A percentile compares a stretch with the other conserved stretches of the same genome.
phyloP scores from a whole-genome alignment of 2,329 filamentous ascomycete species.

The Aspergillus quadrilineatus region DNA sequence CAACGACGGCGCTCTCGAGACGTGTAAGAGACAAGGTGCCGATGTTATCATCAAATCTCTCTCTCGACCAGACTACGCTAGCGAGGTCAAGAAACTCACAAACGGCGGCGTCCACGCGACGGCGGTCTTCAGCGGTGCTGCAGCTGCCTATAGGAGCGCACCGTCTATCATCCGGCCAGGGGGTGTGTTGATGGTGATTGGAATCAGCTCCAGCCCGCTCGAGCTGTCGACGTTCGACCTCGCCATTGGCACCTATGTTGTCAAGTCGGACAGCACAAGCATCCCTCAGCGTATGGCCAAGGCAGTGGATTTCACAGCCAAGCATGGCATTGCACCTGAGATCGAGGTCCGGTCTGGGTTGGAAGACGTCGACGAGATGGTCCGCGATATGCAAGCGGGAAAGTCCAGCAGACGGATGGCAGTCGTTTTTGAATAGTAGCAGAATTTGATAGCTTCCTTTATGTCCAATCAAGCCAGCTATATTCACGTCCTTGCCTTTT shows the following conservation, averaged over 20 bases:
- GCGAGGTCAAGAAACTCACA: not conserved
- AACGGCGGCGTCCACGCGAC: constrained; percentile 8
- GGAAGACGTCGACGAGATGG: constrained; percentile 1
- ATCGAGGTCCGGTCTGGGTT: not conserved
- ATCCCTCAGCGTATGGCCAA: not conserved
- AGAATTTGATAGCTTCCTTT: not conserved
- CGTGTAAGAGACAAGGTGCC: constrained; percentile 1
- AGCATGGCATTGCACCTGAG: constrained; percentile 6
- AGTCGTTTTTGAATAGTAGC: constrained; percentile 31
- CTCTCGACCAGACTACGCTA: not conserved
- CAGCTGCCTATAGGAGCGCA: constrained; percentile 2
- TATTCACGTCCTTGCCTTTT: too few relatives aligned
- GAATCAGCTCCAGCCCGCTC: not conserved
- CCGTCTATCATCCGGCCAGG: not conserved
- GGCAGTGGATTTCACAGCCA: constrained; percentile 2
- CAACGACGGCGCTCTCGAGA: not conserved
- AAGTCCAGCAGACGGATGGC: constrained; percentile 45
- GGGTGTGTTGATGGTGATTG: constrained; percentile 2
- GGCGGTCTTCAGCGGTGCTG: constrained; percentile 3
- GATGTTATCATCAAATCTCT: constrained; percentile 3
- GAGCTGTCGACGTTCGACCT: constrained; percentile 4
- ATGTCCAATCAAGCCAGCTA: too few relatives aligned
- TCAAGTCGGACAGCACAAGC: not conserved
- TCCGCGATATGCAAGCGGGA: constrained; percentile 15
- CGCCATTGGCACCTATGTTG: not conserved